Conservation (phyloP, 352 stramenopile genomes). For the Phytophthora idaei region DNA sequence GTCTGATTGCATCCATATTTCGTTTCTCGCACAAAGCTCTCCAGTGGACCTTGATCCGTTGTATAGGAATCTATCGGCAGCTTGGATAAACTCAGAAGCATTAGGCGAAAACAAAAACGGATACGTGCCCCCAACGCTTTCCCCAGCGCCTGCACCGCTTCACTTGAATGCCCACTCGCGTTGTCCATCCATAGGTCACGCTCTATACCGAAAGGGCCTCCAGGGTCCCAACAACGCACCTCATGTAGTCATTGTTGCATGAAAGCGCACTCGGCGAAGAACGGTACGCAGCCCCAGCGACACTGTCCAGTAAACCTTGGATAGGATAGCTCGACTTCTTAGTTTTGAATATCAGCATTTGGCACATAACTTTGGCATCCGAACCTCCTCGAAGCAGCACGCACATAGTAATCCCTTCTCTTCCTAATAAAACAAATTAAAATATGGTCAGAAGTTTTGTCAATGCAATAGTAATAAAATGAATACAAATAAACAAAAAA, state of each 20-base stretch:
- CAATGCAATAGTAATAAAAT: background rate
- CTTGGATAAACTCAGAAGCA: background rate
- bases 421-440: background rate
- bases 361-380: background rate
- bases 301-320: background rate
- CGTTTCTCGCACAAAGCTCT: background rate
- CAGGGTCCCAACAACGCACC: background rate
- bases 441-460: background rate
- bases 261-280: background rate
- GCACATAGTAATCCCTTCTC: background rate
- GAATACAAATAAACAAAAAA: background rate
- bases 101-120: background rate
- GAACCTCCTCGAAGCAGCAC: background rate
- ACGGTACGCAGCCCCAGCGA: background rate
- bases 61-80: background rate
- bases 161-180: background rate
- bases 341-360: background rate
- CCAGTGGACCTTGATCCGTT: background rate
- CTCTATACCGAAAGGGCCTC: background rate
- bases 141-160: background rate
- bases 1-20: background rate
- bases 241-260: background rate
- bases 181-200: slow-evolving; percentile 1
- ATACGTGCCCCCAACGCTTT: background rate
- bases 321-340: background rate